Percentiles rank a stretch among this genome's conserved stretches.
phyloP scores from a whole-genome alignment of 2,329 filamentous ascomycete species.

The Fusarium tupiense region DNA sequence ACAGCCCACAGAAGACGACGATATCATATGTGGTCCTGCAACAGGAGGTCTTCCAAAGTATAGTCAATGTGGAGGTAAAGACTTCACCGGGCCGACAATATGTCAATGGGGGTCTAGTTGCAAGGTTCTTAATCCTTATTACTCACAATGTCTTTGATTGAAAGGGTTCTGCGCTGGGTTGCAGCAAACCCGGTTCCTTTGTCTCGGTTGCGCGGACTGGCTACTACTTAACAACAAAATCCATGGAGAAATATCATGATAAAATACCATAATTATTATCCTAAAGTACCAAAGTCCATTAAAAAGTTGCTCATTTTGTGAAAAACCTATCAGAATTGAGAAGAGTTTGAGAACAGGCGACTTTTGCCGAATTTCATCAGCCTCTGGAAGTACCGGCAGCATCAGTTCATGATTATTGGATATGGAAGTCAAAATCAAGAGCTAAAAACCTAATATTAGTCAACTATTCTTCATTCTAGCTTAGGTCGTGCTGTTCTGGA shows the following conservation, averaged over 20 bases:
- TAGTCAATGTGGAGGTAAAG: conserved; percentile 33
- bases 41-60: conserved; percentile 35
- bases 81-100: not conserved
- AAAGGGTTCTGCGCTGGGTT: not conserved
- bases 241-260: too few relatives aligned
- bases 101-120: conserved; percentile 34
- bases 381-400: not conserved
- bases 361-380: not conserved
- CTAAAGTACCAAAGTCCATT: accelerated
- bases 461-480: not conserved
- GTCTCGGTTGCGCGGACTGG: accelerated
- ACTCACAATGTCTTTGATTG: conserved; percentile 34
- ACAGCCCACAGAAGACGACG: conserved; percentile 7
- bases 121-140: conserved; percentile 20
- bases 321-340: too few relatives aligned
- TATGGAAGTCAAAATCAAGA: not conserved
- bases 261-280: not conserved
- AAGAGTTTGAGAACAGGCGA: not conserved
- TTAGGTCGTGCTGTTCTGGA: not conserved
- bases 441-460: not conserved
- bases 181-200: not conserved
- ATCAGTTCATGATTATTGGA: not conserved
- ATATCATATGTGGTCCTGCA: conserved; percentile 30
- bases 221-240: accelerated
- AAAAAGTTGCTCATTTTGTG: accelerated